Evolutionary conservation across 2,329 filamentous ascomycete genomes (phyloP), one percentile per base, ranked within the genome.

Genomic region (Aureobasidium uvarum): DNA sequence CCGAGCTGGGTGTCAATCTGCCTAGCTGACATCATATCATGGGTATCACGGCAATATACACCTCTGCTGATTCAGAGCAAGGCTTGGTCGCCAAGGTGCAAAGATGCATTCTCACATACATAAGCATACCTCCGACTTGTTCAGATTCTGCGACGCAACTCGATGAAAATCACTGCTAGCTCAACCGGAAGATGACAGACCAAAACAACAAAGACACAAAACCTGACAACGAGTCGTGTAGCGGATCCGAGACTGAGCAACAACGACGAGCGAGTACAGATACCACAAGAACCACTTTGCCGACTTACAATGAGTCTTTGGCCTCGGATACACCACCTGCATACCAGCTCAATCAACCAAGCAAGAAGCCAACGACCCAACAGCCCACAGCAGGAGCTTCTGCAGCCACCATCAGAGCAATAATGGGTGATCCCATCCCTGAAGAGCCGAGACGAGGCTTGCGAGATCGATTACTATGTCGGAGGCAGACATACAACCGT

Each of bases 371-470:
- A 16, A 14, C 18, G 10, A 5, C 38, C 14, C 23, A 23, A 20
- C 14, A 59, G 10, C 23, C 25, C 5, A 46, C 54, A 45, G 54
- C 54, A 45, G 54, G 54, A 14, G 55, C 55, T 8, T 59, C 55
- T 46, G 55, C 55, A 25, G 55, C 55, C 5, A 45, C 55, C 28
- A 20, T 45, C 18, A 41, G 41, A 46, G 55, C 55, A 33, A 46
- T 59, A 7, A 45, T 59, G 39, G 55, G 55, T 8, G 28, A 59
- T 31, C 41, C 55, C 14, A n/a, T 46, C 16, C 39, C 55, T 16
- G 55, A 59, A 20, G 55, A 59, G 28, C 55, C 55, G 7, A 33
- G 41, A 59, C 55, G 55, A 46, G 36, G 55, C 18, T 46, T 59
- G 7, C 39, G 55, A 36, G 55, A 59, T 46, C 39, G 55, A 8